Conservation (phyloP, 345 rosid genomes). For the Lepidium didymum region DNA sequence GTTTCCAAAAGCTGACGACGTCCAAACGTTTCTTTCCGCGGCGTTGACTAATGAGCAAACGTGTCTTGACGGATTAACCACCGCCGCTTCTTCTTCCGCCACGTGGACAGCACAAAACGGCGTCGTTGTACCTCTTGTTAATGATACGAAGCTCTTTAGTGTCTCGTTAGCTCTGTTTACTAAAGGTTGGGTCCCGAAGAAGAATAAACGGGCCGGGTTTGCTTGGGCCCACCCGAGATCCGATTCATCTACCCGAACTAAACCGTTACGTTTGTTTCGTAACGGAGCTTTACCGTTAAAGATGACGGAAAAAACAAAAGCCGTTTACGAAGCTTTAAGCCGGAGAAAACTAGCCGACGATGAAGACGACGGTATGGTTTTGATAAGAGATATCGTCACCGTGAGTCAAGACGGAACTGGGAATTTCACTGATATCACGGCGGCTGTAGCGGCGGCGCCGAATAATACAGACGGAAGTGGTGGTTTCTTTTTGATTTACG, state of each 20-base stretch:
- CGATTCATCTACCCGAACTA: constrained; percentile 2
- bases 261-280: constrained; percentile 20
- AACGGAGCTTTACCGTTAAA: constrained; percentile 49
- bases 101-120: constrained; percentile 50
- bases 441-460: constrained; percentile 68
- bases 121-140: constrained; percentile 40
- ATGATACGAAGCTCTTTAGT: constrained; percentile 69
- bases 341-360: constrained; percentile 30
- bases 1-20: constrained; percentile 45
- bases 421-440: constrained; percentile 54
- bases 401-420: constrained; percentile 68
- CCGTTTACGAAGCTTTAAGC: constrained; percentile 34
- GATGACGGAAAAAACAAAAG: constrained; percentile 46
- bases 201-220: constrained; percentile 33
- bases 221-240: constrained; percentile 29
- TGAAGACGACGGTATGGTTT: constrained; percentile 13
- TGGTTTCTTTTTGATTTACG: constrained; percentile 70
- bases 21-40: constrained; percentile 69
- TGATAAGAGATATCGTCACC: constrained; percentile 50
- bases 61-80: constrained; percentile 56
- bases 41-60: constrained; percentile 74
- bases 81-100: constrained; percentile 40
- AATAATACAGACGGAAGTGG: constrained; percentile 44
- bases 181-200: constrained; percentile 67
- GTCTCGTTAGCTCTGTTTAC: constrained; percentile 69